Conservation (phyloP, 164 flowering plant species). For the Chloranthus sessilifolius region DNA sequence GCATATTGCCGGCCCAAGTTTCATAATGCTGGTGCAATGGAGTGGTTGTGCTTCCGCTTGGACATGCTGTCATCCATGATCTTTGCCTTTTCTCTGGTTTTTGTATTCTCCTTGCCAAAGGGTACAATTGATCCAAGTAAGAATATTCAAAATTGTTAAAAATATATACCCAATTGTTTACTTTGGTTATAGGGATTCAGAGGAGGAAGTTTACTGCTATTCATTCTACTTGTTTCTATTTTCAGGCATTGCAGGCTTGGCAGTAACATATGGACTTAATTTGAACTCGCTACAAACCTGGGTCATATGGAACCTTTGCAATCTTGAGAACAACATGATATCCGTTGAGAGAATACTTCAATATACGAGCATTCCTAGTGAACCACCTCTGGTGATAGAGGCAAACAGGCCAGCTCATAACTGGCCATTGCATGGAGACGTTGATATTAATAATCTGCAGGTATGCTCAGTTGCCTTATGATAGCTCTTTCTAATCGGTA, state of each 20-base stretch:
- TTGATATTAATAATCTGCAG: constrained; percentile 51
- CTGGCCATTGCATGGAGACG: constrained; percentile 65
- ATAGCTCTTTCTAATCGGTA: no score
- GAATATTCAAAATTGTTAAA: constrained; percentile 2
- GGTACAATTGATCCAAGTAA: constrained; percentile 52
- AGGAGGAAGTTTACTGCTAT: not conserved
- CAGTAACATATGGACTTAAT: constrained; percentile 72
- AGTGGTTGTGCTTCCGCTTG: constrained; percentile 74
- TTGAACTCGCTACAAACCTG: constrained; percentile 51
- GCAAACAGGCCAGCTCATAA: constrained; percentile 30
- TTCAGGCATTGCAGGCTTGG: constrained; percentile 67
- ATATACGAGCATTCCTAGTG: constrained; percentile 47
- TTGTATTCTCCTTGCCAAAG: constrained; percentile 39
- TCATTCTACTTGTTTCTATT: not conserved
- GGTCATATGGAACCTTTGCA: constrained; percentile 60
- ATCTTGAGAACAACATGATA: constrained; percentile 59
- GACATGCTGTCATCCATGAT: constrained; percentile 52
- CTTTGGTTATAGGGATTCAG: not conserved
- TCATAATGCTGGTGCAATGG: constrained; percentile 57
- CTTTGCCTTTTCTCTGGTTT: constrained; percentile 26
- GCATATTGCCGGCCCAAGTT: constrained; percentile 61
- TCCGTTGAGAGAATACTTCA: constrained; percentile 80
- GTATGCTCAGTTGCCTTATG: constrained; percentile 26
- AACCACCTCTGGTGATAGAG: constrained; percentile 59
- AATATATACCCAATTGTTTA: not conserved